Evolutionary conservation across 2,329 filamentous ascomycete genomes (phyloP).

Genomic region (Endoconidiophora laricicola): DNA sequence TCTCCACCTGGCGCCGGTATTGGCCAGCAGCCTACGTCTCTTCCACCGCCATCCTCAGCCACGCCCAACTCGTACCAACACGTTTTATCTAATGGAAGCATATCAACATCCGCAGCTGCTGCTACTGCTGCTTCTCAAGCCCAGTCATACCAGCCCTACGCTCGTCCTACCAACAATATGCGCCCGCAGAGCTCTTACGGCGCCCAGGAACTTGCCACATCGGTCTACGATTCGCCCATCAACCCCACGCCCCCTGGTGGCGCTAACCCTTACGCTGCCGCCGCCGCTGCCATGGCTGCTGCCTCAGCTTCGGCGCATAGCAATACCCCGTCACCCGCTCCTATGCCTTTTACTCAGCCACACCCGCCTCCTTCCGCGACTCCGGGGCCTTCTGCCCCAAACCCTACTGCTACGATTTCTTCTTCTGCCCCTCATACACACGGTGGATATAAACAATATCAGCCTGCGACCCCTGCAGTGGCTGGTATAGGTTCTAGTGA

Average conservation of each 20-base stretch:
- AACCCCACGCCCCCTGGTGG: slow-evolving; percentile 34
- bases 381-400: too few species aligned
- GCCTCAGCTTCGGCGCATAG: slow-evolving; percentile 18
- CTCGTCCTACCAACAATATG: slow-evolving; percentile 31
- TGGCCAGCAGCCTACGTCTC: background rate
- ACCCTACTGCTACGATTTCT: too few species aligned
- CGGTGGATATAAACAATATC: slow-evolving; percentile 7
- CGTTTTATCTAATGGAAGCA: background rate
- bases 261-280: slow-evolving; percentile 17
- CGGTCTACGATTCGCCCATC: slow-evolving; percentile 59
- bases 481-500: slow-evolving; percentile 20
- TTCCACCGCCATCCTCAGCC: slow-evolving; percentile 14
- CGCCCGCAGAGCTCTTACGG: slow-evolving; percentile 53
- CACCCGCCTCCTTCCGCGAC: slow-evolving; percentile 13
- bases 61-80: slow-evolving; percentile 20
- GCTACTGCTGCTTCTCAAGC: slow-evolving; percentile 29
- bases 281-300: slow-evolving; percentile 18
- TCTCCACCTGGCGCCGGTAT: slow-evolving; percentile 21
- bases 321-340: background rate
- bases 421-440: too few species aligned
- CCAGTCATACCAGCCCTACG: slow-evolving; percentile 28
- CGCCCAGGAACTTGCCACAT: slow-evolving; percentile 63
- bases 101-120: slow-evolving; percentile 21
- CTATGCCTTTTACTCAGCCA: slow-evolving; percentile 13
- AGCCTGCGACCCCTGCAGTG: background rate